These are phyloP conservation scores for Candida khao-thaluensis DNA, from an alignment of 805 yeast genomes.

Conservation along the genomic window DNA sequence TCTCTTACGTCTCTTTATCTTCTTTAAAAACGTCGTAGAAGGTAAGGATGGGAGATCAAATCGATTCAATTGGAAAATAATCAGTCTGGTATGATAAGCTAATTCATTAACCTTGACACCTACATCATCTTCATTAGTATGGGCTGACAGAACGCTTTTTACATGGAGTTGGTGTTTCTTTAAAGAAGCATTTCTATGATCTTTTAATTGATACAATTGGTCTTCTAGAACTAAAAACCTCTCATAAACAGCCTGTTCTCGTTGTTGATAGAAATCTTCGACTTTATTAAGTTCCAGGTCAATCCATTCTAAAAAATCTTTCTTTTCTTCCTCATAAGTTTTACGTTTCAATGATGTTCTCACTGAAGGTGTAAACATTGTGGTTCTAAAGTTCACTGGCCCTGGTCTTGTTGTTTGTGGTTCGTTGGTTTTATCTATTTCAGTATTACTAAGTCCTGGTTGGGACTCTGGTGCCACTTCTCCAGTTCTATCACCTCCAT, in stretches of 20 bases:
- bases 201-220: constrained; percentile 63
- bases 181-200: constrained; percentile 37
- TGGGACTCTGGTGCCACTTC: constrained; percentile 1
- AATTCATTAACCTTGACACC: constrained; percentile 23
- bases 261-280: constrained; percentile 56
- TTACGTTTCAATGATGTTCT: constrained; percentile 3
- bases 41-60: constrained; percentile 45
- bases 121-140: constrained; percentile 7
- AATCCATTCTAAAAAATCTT: constrained; percentile 63
- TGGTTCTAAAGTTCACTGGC: constrained; percentile 6
- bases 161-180: constrained; percentile 11
- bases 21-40: constrained; percentile 29
- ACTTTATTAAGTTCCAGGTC: constrained; percentile 60
- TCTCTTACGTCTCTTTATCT: constrained; percentile 8
- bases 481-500: background rate
- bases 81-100: constrained; percentile 28
- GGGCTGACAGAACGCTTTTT: background rate
- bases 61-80: constrained; percentile 23
- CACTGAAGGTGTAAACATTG: constrained; percentile 9
- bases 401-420: background rate
- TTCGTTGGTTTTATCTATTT: background rate
- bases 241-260: constrained; percentile 59
- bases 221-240: constrained; percentile 63
- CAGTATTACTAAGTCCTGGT: background rate
- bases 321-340: constrained; percentile 9